Conservation (phyloP, 2,329 filamentous ascomycete species). For the Cercospora janseana region DNA sequence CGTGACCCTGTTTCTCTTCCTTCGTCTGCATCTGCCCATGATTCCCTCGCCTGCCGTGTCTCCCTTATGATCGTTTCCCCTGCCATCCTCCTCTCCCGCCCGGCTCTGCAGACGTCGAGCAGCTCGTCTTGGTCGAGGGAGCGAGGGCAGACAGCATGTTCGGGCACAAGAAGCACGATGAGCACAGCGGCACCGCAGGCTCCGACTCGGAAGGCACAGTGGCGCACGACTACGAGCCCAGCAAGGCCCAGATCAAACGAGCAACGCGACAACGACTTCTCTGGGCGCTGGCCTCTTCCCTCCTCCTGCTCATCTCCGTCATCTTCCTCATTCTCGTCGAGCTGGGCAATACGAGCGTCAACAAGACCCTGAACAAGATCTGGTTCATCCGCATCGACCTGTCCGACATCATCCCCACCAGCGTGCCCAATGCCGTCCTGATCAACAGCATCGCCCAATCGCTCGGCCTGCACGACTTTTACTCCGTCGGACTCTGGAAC, state of each 20-base stretch:
- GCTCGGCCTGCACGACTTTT: constrained; percentile 88
- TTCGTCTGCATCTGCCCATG: not conserved
- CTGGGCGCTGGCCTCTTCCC: constrained; percentile 63
- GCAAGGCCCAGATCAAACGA: constrained; percentile 45
- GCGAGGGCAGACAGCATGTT: constrained; percentile 30
- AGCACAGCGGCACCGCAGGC: constrained; percentile 11
- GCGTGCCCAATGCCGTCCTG: constrained; percentile 67
- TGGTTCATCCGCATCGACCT: constrained; percentile 86
- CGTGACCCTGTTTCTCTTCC: too few relatives aligned
- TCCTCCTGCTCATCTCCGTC: constrained; percentile 70
- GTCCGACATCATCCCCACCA: constrained; percentile 72
- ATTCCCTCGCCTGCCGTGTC: too few relatives aligned
- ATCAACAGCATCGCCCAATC: constrained; percentile 86
- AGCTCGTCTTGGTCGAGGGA: not conserved
- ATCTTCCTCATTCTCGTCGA: constrained; percentile 79
- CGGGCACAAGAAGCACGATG: constrained; percentile 31
- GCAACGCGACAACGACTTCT: constrained; percentile 55
- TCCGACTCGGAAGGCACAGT: constrained; percentile 34
- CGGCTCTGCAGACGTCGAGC: not conserved
- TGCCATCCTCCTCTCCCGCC: too few relatives aligned
- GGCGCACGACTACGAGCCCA: constrained; percentile 33
- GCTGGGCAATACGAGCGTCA: constrained; percentile 66
- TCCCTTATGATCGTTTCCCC: too few relatives aligned
- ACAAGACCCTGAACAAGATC: constrained; percentile 64
- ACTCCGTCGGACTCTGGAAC: constrained; percentile 87